These are phyloP conservation scores for Jaminaea rosea DNA, from an alignment of 1,284 basidiomycete genomes.

Conservation along the genomic window DNA sequence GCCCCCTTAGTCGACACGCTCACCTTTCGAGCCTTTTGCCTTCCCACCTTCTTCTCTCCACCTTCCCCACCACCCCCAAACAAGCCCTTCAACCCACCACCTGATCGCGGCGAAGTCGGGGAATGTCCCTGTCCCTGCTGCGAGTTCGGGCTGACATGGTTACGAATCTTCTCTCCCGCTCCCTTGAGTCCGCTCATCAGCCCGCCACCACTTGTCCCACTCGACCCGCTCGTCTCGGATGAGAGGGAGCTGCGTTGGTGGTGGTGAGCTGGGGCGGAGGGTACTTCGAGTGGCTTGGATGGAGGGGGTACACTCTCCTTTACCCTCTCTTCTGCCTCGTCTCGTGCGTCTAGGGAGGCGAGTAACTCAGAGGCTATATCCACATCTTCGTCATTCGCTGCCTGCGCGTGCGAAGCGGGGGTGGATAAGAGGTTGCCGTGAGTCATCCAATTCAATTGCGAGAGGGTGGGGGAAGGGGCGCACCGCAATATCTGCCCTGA, in stretches of 20 bases:
- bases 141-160: neutral
- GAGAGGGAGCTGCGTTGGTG: neutral
- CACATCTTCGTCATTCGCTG: conserved; percentile 15
- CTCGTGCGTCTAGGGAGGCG: conserved; percentile 27
- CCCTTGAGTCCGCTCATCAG: neutral
- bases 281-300: neutral
- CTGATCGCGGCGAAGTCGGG: neutral
- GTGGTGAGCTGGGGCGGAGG: too few relatives aligned
- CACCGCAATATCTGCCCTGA: conserved; percentile 1
- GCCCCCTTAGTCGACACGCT: neutral
- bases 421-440: too few relatives aligned
- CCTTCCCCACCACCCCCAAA: neutral
- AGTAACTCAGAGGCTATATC: conserved; percentile 35
- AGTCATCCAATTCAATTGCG: too few relatives aligned
- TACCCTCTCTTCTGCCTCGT: conserved; percentile 13
- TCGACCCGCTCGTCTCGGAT: neutral
- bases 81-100: neutral
- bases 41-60: conserved; percentile 2
- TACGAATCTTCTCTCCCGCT: neutral
- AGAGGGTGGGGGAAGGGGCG: too few relatives aligned
- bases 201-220: neutral
- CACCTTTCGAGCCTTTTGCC: conserved; percentile 11
- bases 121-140: conserved; percentile 1
- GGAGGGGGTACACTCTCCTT: neutral
- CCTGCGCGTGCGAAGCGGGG: neutral